These are phyloP conservation scores for Nemania sp. DNA, from an alignment of 2,329 filamentous ascomycete genomes.

Conservation along the genomic window DNA sequence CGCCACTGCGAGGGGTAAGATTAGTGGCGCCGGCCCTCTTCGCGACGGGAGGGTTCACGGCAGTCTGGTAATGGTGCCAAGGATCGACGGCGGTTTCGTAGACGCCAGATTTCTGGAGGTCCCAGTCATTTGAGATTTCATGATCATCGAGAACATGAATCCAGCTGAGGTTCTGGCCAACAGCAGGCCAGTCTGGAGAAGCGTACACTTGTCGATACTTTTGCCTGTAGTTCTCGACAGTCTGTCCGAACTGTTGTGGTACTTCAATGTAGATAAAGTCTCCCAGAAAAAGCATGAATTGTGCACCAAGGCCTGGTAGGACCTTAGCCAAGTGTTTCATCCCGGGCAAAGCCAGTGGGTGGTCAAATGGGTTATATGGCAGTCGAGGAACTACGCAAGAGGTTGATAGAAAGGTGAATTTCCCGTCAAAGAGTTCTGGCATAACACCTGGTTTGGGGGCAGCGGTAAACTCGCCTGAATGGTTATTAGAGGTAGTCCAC, in stretches of 20 bases:
- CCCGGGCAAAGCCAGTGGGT: constrained; percentile 85
- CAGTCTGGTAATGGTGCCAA: constrained; percentile 86
- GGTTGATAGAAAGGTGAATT: constrained; percentile 90
- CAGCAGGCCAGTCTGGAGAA: constrained; percentile 87
- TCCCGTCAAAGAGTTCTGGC: constrained; percentile 70
- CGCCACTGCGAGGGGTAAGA: constrained; percentile 58
- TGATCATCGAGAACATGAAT: constrained; percentile 97
- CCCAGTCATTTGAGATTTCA: constrained; percentile 96
- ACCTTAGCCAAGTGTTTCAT: constrained; percentile 80
- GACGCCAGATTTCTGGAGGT: constrained; percentile 81
- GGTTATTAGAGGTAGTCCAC: constrained; percentile 88
- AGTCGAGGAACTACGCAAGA: constrained; percentile 94
- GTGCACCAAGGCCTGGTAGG: constrained; percentile 77
- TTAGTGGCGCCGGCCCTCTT: constrained; percentile 60
- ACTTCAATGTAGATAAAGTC: constrained; percentile 95
- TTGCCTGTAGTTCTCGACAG: constrained; percentile 81
- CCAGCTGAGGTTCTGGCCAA: constrained; percentile 88
- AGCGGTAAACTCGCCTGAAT: constrained; percentile 83
- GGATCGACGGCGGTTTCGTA: constrained; percentile 85
- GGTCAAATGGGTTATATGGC: constrained; percentile 86
- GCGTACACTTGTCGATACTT: constrained; percentile 97
- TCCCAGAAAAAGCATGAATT: constrained; percentile 85
- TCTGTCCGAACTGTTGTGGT: constrained; percentile 79
- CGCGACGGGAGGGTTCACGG: constrained; percentile 81
- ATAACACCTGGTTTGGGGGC: constrained; percentile 77